Percentiles rank a stretch among this genome's conserved stretches.
Evolutionary conservation across 192 early-diverging fungal species (phyloP).

Genomic region (Backusella morwellensis): DNA sequence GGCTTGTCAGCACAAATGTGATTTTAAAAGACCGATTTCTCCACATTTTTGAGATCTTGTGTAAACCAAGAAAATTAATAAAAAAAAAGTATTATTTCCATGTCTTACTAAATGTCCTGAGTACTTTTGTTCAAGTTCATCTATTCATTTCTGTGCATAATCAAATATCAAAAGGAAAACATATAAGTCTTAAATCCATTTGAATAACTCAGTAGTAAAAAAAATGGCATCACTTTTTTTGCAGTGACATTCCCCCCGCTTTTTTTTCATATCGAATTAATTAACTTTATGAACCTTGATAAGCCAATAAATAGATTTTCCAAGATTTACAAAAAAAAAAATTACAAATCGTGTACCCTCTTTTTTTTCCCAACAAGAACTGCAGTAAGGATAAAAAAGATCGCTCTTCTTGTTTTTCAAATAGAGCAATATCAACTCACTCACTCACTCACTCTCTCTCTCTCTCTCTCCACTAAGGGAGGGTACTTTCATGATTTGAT

Average conservation of each 20-base stretch:
- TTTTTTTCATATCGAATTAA: neutral
- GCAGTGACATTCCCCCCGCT: neutral
- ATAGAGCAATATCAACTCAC: neutral
- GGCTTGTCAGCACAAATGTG: neutral
- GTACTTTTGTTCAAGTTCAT: neutral
- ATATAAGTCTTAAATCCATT: neutral
- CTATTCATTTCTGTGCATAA: neutral
- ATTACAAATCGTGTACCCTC: neutral
- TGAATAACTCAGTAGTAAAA: neutral
- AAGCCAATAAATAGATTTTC: neutral
- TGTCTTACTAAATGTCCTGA: neutral
- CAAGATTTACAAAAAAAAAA: neutral
- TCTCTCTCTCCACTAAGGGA: too few species aligned
- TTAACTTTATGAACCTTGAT: neutral
- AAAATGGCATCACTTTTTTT: neutral
- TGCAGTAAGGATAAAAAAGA: neutral
- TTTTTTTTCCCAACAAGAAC: neutral
- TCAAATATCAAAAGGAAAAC: neutral
- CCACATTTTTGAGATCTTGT: neutral
- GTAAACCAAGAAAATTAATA: neutral
- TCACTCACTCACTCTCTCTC: too few species aligned
- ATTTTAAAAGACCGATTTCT: neutral
- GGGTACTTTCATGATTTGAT: neutral
- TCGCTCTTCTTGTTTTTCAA: neutral
- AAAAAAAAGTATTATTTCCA: neutral